Conservation (phyloP, 2,329 filamentous ascomycete genomes). For the Colletotrichum sp. region DNA sequence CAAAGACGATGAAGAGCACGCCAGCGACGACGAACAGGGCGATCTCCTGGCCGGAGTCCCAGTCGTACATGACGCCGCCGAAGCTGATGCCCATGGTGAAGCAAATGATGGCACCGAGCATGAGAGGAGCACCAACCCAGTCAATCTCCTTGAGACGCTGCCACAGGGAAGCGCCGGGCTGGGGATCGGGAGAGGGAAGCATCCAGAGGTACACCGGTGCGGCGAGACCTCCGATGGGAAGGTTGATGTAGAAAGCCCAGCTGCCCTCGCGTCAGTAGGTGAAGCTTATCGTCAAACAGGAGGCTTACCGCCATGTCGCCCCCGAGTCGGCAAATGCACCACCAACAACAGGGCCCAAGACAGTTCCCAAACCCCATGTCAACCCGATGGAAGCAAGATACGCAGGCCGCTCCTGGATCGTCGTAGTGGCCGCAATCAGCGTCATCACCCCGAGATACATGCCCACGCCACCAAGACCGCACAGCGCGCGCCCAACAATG, state of each 20-base stretch:
- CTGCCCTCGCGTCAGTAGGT: background rate
- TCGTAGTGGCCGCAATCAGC: background rate
- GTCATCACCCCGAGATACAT: slow-evolving; percentile 21
- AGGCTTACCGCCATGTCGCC: slow-evolving; percentile 40
- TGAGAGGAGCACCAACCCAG: slow-evolving; percentile 47
- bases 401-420: slow-evolving; percentile 14
- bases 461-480: slow-evolving; percentile 40
- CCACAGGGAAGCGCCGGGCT: slow-evolving; percentile 20
- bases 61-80: slow-evolving; percentile 53
- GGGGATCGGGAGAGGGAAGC: slow-evolving; percentile 28
- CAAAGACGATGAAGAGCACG: slow-evolving; percentile 47
- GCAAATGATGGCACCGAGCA: slow-evolving; percentile 44
- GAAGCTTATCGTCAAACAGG: background rate
- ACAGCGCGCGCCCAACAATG: slow-evolving; percentile 47
- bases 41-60: slow-evolving; percentile 49
- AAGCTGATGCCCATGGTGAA: slow-evolving; percentile 56
- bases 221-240: slow-evolving; percentile 46
- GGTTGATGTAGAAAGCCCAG: slow-evolving; percentile 58
- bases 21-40: slow-evolving; percentile 48
- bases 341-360: slow-evolving; percentile 45
- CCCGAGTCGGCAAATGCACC: slow-evolving; percentile 45
- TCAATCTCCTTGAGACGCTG: slow-evolving; percentile 44
- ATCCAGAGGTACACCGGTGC: slow-evolving; percentile 33
- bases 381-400: slow-evolving; percentile 28
- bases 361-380: slow-evolving; percentile 48